Base-by-base conservation (phyloP, 2,329 filamentous ascomycete species). In the Phaeosphaeriaceae sp. region DNA sequence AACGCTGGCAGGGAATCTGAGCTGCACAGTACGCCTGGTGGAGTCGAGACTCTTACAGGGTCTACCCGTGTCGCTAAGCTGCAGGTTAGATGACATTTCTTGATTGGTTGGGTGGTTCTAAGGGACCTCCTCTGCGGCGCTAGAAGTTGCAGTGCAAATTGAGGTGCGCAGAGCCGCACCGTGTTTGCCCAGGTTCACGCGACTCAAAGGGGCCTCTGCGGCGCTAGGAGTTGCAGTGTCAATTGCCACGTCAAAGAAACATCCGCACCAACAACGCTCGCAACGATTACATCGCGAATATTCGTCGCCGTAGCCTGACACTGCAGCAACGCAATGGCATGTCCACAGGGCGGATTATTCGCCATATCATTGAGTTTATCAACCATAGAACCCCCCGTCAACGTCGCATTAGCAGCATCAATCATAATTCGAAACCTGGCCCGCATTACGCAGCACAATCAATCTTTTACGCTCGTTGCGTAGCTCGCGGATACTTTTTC, bases 261-360 rank as follows among this genome's bases (percentile, higher is more conserved):
- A 59, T 79, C 73, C 3, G 73, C 69, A 37, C 76, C 71, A n/a
- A 79, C 34, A 6, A 81, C 75, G 34, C 74, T 78, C 46, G 76
- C 77, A 3, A 74, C 68, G 32, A 81, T 72, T 0, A 79, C 79
- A 48, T 77, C 74, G 3, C 72, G 67, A 33, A 81, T 77, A 56
- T 79, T 79, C 4, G 76, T 77, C n/a, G 78, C 73, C 3, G 79
- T 82, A 2, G 79, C 79, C 66, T 82, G 79, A 46, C 78, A 81
- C 55, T 82, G 79, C 20, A 73, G 42, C 20, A 70, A 41, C 2
- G 58, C 63, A 4, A 73, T 53, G 0, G 62, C 53, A 26, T 68
- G 58, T 0, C 61, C 62, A 0, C 36, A 33, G 0, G 66, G 62
- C 2, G 63, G 61, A 20, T 61, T 46, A 4, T 32, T 39, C 9